A percentile compares a stretch with the other conserved stretches of the same genome.
Conservation (phyloP, 805 yeast species). For the Blastobotrys chiropterorum region DNA sequence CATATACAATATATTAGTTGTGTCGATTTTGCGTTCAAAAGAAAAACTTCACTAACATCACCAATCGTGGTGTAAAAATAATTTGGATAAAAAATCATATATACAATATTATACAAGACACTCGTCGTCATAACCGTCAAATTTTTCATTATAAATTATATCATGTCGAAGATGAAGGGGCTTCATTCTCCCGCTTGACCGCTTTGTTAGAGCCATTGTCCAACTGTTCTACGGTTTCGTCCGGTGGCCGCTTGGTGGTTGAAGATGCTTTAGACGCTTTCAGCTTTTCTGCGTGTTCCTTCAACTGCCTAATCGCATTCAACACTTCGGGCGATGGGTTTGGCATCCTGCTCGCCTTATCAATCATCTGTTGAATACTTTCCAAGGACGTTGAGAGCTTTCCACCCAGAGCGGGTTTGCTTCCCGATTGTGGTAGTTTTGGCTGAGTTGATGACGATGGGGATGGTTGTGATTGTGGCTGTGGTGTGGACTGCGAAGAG, state of each 20-base stretch:
- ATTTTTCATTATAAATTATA: neutral
- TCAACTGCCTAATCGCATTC: constrained; percentile 31
- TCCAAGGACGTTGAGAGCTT: constrained; percentile 23
- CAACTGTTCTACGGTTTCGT: neutral
- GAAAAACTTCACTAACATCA: neutral
- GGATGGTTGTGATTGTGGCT: neutral
- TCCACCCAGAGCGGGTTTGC: neutral
- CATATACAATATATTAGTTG: neutral
- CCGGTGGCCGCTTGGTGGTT: neutral
- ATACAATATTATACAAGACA: neutral
- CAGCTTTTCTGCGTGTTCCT: constrained; percentile 25
- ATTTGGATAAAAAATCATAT: neutral
- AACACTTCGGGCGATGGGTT: constrained; percentile 31
- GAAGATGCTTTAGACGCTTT: constrained; percentile 1
- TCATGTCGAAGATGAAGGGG: neutral
- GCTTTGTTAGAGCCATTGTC: neutral
- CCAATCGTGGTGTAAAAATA: neutral
- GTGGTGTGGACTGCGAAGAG: neutral
- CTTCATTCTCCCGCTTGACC: neutral
- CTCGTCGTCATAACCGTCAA: neutral
- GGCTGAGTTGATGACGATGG: neutral
- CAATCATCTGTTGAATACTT: constrained; percentile 30
- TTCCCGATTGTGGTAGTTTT: neutral
- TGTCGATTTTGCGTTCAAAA: neutral
- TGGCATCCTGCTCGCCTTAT: constrained; percentile 31